Percentiles rank a stretch among this genome's conserved stretches.
phyloP scores from a whole-genome alignment of 805 yeast species.

The Wickerhamomyces silvicola region DNA sequence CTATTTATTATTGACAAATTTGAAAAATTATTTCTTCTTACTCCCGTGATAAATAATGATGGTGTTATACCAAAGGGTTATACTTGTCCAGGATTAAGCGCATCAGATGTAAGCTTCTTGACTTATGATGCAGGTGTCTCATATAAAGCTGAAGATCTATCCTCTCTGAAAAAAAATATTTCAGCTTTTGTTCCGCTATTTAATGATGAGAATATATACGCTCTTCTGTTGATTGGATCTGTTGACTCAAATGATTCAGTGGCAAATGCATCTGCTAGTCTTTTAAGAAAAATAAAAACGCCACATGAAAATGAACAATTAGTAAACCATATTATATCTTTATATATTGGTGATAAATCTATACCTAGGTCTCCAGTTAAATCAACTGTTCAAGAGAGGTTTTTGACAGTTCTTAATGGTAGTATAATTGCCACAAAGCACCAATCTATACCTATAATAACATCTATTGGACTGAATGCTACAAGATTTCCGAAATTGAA shows the following conservation, averaged over 20 bases:
- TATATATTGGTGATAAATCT: slow-evolving; percentile 46
- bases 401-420: slow-evolving; percentile 41
- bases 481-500: slow-evolving; percentile 41
- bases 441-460: slow-evolving; percentile 37
- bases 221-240: slow-evolving; percentile 57
- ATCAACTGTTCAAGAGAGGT: slow-evolving; percentile 46
- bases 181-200: slow-evolving; percentile 32
- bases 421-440: slow-evolving; percentile 46
- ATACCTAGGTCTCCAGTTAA: slow-evolving; percentile 46
- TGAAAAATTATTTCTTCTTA: slow-evolving; percentile 50
- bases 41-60: slow-evolving; percentile 36
- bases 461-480: slow-evolving; percentile 56
- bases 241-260: slow-evolving; percentile 52
- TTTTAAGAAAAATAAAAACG: slow-evolving; percentile 41
- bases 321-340: slow-evolving; percentile 35
- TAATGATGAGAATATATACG: slow-evolving; percentile 28
- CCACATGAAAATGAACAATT: slow-evolving; percentile 45
- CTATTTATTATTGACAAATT: slow-evolving; percentile 43
- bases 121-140: slow-evolving; percentile 63
- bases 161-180: slow-evolving; percentile 33
- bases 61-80: slow-evolving; percentile 37
- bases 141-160: slow-evolving; percentile 43
- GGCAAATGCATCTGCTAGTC: slow-evolving; percentile 46
- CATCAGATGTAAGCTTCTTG: slow-evolving; percentile 51
- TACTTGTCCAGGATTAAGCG: slow-evolving; percentile 59